Evolutionary conservation across 257 asterid species (phyloP).

Genomic region (Phtheirospermum japonicum): DNA sequence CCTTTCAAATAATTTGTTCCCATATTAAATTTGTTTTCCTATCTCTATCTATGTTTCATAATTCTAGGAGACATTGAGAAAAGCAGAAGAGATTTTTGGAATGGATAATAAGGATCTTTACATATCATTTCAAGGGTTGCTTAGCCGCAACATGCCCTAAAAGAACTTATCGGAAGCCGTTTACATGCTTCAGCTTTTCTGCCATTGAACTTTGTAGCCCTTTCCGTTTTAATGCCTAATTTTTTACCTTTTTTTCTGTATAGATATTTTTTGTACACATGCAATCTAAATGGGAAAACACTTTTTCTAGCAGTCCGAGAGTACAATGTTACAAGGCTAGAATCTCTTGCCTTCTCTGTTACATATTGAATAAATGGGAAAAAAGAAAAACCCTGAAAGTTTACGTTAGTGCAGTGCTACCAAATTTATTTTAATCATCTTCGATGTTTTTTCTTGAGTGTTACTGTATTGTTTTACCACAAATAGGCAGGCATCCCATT

Average conservation of each 20-base stretch:
- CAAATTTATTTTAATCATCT: neutral
- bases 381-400: neutral
- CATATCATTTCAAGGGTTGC: conserved; percentile 67
- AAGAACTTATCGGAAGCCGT: conserved; percentile 8
- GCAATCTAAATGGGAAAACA: neutral
- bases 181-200: conserved; percentile 15
- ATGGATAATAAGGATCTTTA: conserved; percentile 65
- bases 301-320: neutral
- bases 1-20: neutral
- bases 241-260: no score
- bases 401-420: neutral
- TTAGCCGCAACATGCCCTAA: conserved; percentile 49
- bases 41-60: neutral
- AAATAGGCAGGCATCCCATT: conserved; percentile 11
- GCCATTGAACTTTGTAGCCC: neutral
- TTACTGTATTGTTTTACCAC: neutral
- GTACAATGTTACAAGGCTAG: neutral
- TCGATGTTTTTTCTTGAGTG: neutral
- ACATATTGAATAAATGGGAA: no score
- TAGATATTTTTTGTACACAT: neutral
- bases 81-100: conserved; percentile 71
- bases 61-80: conserved; percentile 64
- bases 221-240: neutral
- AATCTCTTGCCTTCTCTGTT: neutral
- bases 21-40: neutral